phyloP scores from a whole-genome alignment of 208 protist species.

The Angomonas desouzai region DNA sequence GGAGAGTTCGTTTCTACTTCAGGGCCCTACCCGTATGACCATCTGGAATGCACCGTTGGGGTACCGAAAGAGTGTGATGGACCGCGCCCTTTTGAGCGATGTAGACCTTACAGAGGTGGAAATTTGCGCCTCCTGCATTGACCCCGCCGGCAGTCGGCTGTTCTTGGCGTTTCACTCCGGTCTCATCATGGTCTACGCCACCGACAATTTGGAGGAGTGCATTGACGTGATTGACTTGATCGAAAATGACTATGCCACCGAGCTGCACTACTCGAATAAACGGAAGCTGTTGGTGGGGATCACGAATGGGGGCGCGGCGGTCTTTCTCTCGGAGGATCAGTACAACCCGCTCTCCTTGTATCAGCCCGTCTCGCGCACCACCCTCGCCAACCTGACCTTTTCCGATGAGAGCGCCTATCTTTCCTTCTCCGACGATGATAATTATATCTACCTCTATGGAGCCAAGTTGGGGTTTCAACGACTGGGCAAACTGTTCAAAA shows the following conservation, averaged over 20 bases:
- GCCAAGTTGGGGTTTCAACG: constrained; percentile 26
- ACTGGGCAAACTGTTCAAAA: not conserved
- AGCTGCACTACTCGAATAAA: constrained; percentile 51
- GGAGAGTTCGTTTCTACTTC: constrained; percentile 44
- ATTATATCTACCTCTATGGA: constrained; percentile 41
- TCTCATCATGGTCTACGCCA: constrained; percentile 37
- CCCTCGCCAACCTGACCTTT: constrained; percentile 34
- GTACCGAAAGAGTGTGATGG: constrained; percentile 33
- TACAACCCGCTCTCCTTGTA: constrained; percentile 17
- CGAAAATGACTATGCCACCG: constrained; percentile 21
- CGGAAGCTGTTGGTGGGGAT: constrained; percentile 44
- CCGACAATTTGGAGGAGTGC: constrained; percentile 21
- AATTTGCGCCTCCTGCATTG: constrained; percentile 52
- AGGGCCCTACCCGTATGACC: constrained; percentile 51
- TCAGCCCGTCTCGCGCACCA: constrained; percentile 15
- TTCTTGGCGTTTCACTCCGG: constrained; percentile 47
- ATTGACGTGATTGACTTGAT: constrained; percentile 24
- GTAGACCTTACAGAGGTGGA: constrained; percentile 25
- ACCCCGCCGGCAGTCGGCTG: constrained; percentile 44
- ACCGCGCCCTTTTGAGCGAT: constrained; percentile 22
- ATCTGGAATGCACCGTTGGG: constrained; percentile 57
- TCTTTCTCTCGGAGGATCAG: constrained; percentile 41
- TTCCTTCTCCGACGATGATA: constrained; percentile 37
- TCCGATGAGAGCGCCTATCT: constrained; percentile 55
- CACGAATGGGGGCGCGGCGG: constrained; percentile 30